Evolutionary conservation across 2,329 filamentous ascomycete species (phyloP), one percentile per base, ranked within the genome.

Genomic region (Hortaea werneckii): DNA sequence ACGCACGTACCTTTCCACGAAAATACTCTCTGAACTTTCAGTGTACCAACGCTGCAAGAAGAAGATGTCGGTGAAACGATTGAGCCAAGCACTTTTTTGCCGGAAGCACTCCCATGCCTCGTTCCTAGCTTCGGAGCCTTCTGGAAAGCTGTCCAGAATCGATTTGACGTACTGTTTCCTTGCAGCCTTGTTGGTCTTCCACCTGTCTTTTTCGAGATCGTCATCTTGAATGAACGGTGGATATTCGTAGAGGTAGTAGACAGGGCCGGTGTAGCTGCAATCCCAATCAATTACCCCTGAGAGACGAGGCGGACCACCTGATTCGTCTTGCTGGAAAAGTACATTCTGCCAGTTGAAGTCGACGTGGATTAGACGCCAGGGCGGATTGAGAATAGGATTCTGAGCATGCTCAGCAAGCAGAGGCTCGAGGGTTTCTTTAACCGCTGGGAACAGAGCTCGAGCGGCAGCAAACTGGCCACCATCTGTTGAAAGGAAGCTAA

Each of bases 261-360:
- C 42, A 3, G 50, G 47, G 0, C 45, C 42, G 1, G 46, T 46
- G 7, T 42, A 40, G 20, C 32, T 43, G 37, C 37, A 34, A 29
- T 56, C 54, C 50, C 54, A 56, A 40, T 53, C 53, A 30, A 56
- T 52, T 30, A 54, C 27, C 8, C 7, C 37, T 8, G 37, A 38
- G 37, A 38, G 37, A 6, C 37, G 8, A 6, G 37, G 37, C 6
- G 7, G 38, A 50, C n/a, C 11, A 20, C 8, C 10, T 7, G 29
- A 8, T 3, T 37, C 28, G 5, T 29, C 35, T 27, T 30, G 32
- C 30, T 27, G 12, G 32, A 48, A 38, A 1, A 52, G 37, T 8
- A 52, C 39, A 20, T 53, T 56, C 34, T 49, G 44, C 1, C 6
- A 9, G 27, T 53, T 43, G 29, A 51, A 46, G 37, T 56, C 52